Evolutionary conservation across 176 grass and related monocot genomes (phyloP).

Genomic region (Avena atlantica): DNA sequence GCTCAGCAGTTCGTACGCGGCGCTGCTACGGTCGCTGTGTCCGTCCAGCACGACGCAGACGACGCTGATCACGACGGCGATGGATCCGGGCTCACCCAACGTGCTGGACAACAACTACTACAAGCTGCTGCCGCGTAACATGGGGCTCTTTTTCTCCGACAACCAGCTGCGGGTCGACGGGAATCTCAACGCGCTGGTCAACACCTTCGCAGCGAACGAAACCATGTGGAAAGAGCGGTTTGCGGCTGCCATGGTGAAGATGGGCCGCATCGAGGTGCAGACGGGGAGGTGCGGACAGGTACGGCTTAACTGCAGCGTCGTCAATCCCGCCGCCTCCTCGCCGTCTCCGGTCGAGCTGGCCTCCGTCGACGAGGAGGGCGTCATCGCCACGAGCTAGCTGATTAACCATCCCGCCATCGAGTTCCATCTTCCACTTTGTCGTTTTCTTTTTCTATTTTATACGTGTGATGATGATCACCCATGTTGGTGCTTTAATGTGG

Average conservation of each 20-base stretch:
- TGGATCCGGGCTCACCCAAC: conserved; percentile 48
- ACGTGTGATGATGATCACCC: background rate
- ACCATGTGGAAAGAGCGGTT: conserved; percentile 50
- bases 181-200: conserved; percentile 33
- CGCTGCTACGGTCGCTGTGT: conserved; percentile 47
- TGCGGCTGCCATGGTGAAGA: conserved; percentile 59
- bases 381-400: conserved; percentile 34
- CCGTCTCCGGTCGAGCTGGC: background rate
- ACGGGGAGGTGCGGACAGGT: conserved; percentile 53
- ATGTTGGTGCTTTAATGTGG: background rate
- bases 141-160: conserved; percentile 62
- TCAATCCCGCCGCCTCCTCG: conserved; percentile 30
- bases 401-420: background rate
- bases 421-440: background rate
- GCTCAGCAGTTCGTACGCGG: conserved; percentile 53
- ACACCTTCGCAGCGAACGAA: conserved; percentile 46
- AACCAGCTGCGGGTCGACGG: conserved; percentile 49
- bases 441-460: background rate
- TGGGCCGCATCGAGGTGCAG: conserved; percentile 62
- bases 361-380: background rate
- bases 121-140: conserved; percentile 46
- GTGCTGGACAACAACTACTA: conserved; percentile 71
- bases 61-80: conserved; percentile 24
- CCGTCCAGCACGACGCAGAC: conserved; percentile 37
- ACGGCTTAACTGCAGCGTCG: conserved; percentile 54